Conservation (phyloP, 2,329 filamentous ascomycete genomes). For the Cephalotrichum gorgonifer region DNA sequence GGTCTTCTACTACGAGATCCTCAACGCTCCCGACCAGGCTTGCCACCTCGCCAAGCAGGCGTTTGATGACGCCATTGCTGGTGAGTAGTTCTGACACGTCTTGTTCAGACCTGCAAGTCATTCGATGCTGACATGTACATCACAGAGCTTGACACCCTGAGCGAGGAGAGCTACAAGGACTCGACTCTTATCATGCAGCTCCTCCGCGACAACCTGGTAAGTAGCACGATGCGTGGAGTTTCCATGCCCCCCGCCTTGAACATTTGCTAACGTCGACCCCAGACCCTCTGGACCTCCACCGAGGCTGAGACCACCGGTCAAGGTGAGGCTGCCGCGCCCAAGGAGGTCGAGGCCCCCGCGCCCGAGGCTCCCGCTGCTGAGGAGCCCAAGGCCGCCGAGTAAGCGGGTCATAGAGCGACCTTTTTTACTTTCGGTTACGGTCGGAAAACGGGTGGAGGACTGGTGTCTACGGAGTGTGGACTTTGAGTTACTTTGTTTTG, state of each 20-base stretch:
- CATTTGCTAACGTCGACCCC: background rate
- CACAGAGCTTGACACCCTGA: slow-evolving; percentile 85
- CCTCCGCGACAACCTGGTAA: slow-evolving; percentile 88
- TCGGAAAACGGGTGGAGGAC: slow-evolving; percentile 33
- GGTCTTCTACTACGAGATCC: slow-evolving; percentile 99
- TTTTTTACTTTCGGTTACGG: slow-evolving; percentile 26
- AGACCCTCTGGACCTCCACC: slow-evolving; percentile 99
- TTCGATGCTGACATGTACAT: slow-evolving; percentile 12
- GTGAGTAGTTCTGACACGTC: slow-evolving; percentile 21
- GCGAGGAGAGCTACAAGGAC: slow-evolving; percentile 99
- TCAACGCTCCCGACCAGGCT: slow-evolving; percentile 95
- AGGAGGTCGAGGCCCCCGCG: slow-evolving; percentile 38
- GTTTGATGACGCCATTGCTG: slow-evolving; percentile 94
- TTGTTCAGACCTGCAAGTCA: no score
- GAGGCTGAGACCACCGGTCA: slow-evolving; percentile 71
- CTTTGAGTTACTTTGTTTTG: slow-evolving; percentile 8
- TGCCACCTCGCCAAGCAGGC: slow-evolving; percentile 99
- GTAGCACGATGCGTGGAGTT: slow-evolving; percentile 16
- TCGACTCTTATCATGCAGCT: slow-evolving; percentile 98
- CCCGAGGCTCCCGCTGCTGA: slow-evolving; percentile 42
- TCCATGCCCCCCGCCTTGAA: background rate
- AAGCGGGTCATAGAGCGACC: slow-evolving; percentile 21
- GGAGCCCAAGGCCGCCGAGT: slow-evolving; percentile 59
- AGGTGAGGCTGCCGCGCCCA: slow-evolving; percentile 30
- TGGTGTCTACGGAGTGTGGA: slow-evolving; percentile 52